Evolutionary conservation across 306 rosid genomes (phyloP).

Genomic region (Sicyos edulis): DNA sequence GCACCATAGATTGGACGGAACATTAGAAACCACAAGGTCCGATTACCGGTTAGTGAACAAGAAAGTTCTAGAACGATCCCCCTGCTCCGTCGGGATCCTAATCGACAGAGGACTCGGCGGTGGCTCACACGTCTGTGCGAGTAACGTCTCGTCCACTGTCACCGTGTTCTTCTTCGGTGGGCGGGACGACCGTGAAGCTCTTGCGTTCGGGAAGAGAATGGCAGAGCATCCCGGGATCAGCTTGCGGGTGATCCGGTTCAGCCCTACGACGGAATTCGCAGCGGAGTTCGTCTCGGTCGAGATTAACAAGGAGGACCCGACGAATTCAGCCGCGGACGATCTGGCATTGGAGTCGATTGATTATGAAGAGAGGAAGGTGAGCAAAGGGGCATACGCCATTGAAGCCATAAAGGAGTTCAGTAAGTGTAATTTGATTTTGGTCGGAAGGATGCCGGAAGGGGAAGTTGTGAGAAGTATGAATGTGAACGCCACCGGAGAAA

Average conservation of each 20-base stretch:
- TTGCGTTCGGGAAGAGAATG: constrained; percentile 52
- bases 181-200: constrained; percentile 53
- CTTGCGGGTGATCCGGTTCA: constrained; percentile 34
- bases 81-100: constrained; percentile 58
- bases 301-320: background rate
- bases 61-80: constrained; percentile 43
- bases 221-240: constrained; percentile 57
- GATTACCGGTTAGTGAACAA: constrained; percentile 39
- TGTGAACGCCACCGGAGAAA: constrained; percentile 24
- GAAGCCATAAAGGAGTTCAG: constrained; percentile 28
- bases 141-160: constrained; percentile 29
- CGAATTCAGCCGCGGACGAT: constrained; percentile 20
- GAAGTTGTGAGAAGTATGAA: constrained; percentile 32
- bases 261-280: constrained; percentile 22
- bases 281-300: constrained; percentile 25
- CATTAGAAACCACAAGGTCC: constrained; percentile 35
- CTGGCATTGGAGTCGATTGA: constrained; percentile 12
- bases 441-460: constrained; percentile 47
- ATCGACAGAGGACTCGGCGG: constrained; percentile 78
- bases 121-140: constrained; percentile 37
- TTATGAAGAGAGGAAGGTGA: constrained; percentile 22
- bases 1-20: constrained; percentile 50
- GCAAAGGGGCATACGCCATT: constrained; percentile 25
- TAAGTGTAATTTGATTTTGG: constrained; percentile 42
- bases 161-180: constrained; percentile 56